Base-by-base conservation (phyloP, 257 asterid genomes). In the Lithospermum erythrorhizon region DNA sequence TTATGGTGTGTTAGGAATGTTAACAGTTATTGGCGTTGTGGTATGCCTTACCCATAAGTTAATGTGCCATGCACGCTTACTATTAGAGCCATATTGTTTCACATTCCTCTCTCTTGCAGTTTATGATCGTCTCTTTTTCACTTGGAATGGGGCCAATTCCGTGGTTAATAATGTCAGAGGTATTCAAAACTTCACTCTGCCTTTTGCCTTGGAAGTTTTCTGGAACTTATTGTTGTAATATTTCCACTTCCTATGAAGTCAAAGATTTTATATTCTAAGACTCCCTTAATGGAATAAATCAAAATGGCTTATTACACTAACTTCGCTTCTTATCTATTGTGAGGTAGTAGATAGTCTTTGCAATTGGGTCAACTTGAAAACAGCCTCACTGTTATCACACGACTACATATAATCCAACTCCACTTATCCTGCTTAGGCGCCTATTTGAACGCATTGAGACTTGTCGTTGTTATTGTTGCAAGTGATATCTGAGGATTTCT, bases 111-210 rank as follows among this genome's bases (percentile, higher is more conserved):
- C 67, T 63, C 52, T 61, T 68, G 63, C 76, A 87, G 96, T 62
- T 69, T 64, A 75, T 83, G 94, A 77, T 90, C 68, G 68, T 86
- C 64, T 70, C 75, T 3, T 90, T 90, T 67, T 87, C 98, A n/a
- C 90, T 82, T 23, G 98, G 98, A 73, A 83, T 90, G 85, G 98
- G 98, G 48, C 91, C 98, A 32, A 77, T 87, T 66, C 98, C 98
- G 0, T 90, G 98, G 98, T 80, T 90, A 61, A 83, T 90, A 68
- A 90, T 90, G 98, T 90, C 98, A 19, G 98, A 90, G 98, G 98
- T 87, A 59, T 59, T 56, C 59, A 41, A 57, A 59, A 58, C 54
- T 17, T 65, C 18, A 24, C 41, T 19, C 18, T 41, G 11, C 25
- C 15, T 49, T 18, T 49, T 22, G 49, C 47, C 0, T 1, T 41